Base-by-base conservation (phyloP, 768 basidiomycete species). In the Tricholoma terreum region DNA sequence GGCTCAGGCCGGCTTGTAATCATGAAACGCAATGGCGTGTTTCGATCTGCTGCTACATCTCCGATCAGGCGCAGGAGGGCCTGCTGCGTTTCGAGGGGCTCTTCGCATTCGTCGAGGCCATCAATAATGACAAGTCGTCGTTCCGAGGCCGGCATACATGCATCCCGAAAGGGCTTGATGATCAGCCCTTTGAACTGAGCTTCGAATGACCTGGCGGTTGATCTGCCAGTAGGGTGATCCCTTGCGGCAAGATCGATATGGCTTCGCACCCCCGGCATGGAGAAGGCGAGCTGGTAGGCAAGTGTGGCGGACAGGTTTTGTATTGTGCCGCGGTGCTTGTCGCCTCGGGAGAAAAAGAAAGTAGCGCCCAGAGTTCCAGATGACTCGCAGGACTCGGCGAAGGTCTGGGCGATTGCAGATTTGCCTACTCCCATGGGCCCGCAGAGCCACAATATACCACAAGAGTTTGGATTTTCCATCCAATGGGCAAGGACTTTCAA, bases 331-430 rank as follows among this genome's bases (percentile, higher is more conserved):
- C 73, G 64, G 22, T 64, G 63, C 6, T 59, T 31, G 38, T 67
- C 67, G 17, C 62, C 56, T 15, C 72, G 65, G 2, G 67, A 71
- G 63, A 75, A 75, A 50, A 75, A 75, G 62, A 74, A 74, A 36
- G 64, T 68, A 0, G 70, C 72, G n/a, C 64, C 71, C 6, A 72
- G 62, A 8, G 42, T 56, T 12, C 52, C 58, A 30, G 33, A 40
- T 30, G 22, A 57, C 55, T 46, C 62, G 30, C 70, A 66, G 0
- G 43, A 21, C 27, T 66, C 70, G 3, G 69, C 65, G 7, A 68
- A 45, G 1, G 65, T 62, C 33, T 63, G 64, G 1, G 63, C 65
- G 31, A 69, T 61, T 4, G 65, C 63, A 3, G 66, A 64, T 40
- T 69, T 69, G 3, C 67, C 66, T n/a, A 58, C 55, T 1, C 69